These are phyloP conservation scores for Alternaria gansuensis DNA, from an alignment of 2,329 filamentous ascomycete genomes.

Conservation along the genomic window DNA sequence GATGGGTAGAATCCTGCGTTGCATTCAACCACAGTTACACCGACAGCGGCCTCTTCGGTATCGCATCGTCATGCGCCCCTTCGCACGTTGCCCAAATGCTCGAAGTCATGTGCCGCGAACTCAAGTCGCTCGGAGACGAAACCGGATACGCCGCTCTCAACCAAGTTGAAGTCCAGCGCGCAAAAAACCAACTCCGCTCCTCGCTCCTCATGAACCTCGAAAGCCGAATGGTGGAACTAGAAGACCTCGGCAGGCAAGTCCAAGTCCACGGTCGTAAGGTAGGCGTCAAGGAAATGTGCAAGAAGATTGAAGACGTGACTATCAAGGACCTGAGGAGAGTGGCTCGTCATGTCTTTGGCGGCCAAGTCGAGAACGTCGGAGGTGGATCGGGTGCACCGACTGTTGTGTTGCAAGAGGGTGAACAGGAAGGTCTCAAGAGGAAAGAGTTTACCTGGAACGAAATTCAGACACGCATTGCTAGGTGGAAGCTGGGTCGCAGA, in stretches of 20 bases:
- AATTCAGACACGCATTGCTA: conserved; percentile 84
- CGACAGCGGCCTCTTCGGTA: conserved; percentile 93
- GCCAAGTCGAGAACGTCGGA: conserved; percentile 77
- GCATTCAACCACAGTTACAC: conserved; percentile 98
- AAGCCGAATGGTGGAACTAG: conserved; percentile 94
- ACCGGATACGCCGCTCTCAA: conserved; percentile 77
- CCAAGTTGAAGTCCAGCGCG: conserved; percentile 81
- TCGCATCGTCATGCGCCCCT: conserved; percentile 85
- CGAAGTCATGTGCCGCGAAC: conserved; percentile 92
- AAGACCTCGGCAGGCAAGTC: conserved; percentile 92
- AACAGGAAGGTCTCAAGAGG: conserved; percentile 73
- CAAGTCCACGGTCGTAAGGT: conserved; percentile 96
- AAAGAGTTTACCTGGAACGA: conserved; percentile 82
- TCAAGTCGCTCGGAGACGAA: conserved; percentile 79
- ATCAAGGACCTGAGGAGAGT: conserved; percentile 83
- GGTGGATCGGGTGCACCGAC: conserved; percentile 87
- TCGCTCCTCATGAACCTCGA: conserved; percentile 97
- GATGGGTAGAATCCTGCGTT: conserved; percentile 95
- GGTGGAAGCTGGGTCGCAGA: conserved; percentile 79
- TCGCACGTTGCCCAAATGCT: conserved; percentile 83
- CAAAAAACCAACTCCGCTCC: conserved; percentile 95
- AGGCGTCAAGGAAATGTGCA: conserved; percentile 91
- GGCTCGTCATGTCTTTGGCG: conserved; percentile 79
- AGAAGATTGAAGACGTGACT: conserved; percentile 81
- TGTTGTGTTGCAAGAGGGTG: conserved; percentile 91